Conservation (phyloP, 139 green algal species). For the Haematococcus sp. region DNA sequence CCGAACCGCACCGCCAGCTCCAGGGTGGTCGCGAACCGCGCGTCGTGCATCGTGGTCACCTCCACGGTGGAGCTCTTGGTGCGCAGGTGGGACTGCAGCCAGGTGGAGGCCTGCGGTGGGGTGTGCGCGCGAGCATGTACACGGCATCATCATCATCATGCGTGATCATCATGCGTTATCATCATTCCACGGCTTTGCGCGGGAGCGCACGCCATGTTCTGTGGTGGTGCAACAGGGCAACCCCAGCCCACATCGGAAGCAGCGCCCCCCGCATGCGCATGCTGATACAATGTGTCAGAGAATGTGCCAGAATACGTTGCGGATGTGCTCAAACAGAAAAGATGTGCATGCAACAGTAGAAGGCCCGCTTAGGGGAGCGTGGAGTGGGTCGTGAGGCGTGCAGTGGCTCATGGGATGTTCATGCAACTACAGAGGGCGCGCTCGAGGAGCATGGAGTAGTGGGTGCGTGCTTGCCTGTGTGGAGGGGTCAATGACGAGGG, state of each 20-base stretch:
- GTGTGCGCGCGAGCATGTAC: conserved; percentile 2
- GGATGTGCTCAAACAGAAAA: too few relatives aligned
- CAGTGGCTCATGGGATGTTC: too few relatives aligned
- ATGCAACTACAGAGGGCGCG: neutral
- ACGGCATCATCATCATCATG: too few relatives aligned
- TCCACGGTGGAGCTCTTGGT: conserved; percentile 31
- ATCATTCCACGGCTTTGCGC: too few relatives aligned
- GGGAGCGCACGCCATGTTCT: too few relatives aligned
- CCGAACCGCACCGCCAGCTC: conserved; percentile 84
- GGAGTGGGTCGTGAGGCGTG: too few relatives aligned
- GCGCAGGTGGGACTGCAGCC: conserved; percentile 60
- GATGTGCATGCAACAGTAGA: neutral
- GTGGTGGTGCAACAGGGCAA: neutral
- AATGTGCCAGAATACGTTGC: too few relatives aligned
- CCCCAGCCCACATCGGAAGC: neutral
- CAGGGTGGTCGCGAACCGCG: conserved; percentile 66
- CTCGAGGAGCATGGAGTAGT: neutral
- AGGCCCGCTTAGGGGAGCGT: neutral
- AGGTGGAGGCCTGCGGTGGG: conserved; percentile 52
- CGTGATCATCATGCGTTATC: too few relatives aligned
- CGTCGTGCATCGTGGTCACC: conserved; percentile 58
- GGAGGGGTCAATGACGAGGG: conserved; percentile 79
- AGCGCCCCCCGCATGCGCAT: too few relatives aligned
- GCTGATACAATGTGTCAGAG: too few relatives aligned
- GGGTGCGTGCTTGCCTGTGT: conserved; percentile 28